These are phyloP conservation scores for Jatropha curcas DNA, from an alignment of 345 rosid genomes.

Conservation along the genomic window DNA sequence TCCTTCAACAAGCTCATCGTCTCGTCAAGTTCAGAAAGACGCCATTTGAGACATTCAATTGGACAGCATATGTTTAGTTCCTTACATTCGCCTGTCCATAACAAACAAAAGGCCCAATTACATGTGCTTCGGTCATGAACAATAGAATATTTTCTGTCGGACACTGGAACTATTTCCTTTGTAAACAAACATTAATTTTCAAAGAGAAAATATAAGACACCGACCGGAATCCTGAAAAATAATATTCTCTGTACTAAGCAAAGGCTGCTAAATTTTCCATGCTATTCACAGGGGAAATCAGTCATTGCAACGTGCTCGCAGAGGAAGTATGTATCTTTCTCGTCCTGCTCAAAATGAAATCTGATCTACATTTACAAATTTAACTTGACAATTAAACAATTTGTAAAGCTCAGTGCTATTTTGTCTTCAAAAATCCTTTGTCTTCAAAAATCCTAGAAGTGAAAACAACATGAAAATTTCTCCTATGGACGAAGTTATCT, in stretches of 20 bases:
- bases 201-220: neutral
- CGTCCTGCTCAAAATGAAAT: neutral
- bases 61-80: no score
- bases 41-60: no score
- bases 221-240: neutral
- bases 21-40: no score
- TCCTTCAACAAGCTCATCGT: no score
- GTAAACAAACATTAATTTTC: neutral
- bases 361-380: neutral
- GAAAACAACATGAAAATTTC: neutral
- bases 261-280: neutral
- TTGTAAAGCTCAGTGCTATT: neutral
- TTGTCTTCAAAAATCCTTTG: no score
- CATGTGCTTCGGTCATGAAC: no score
- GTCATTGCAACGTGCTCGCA: neutral
- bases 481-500: slow-evolving; percentile 61
- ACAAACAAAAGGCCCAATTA: no score
- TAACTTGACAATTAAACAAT: neutral
- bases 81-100: no score
- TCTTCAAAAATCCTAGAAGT: neutral
- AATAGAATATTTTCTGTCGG: no score
- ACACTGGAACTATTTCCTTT: no score
- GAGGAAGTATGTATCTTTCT: neutral
- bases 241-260: neutral
- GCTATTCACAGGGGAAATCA: neutral